These are phyloP conservation scores for Talaromyces rugulosus DNA, from an alignment of 2,329 filamentous ascomycete genomes.

Conservation along the genomic window DNA sequence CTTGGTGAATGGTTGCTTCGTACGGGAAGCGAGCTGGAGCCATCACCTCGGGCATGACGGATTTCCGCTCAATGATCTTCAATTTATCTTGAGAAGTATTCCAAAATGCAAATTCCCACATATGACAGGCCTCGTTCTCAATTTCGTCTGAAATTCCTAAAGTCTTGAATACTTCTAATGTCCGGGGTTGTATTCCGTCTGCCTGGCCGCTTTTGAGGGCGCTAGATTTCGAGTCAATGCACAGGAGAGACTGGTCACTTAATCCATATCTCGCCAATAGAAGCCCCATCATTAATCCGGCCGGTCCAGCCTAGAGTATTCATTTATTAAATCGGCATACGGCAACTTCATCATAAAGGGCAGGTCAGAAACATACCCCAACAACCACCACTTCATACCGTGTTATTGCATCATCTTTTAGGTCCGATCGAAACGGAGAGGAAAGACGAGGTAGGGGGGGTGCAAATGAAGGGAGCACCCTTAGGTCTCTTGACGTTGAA, in stretches of 20 bases:
- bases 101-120: constrained; percentile 64
- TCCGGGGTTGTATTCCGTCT: constrained; percentile 41
- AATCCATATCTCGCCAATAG: constrained; percentile 43
- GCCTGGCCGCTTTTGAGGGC: constrained; percentile 40
- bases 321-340: neutral
- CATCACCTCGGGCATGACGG: constrained; percentile 47
- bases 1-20: constrained; percentile 68
- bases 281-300: constrained; percentile 39
- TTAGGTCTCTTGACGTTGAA: constrained; percentile 22
- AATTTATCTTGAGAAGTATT: constrained; percentile 55
- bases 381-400: constrained; percentile 42
- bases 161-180: constrained; percentile 40
- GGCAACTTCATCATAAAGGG: no score
- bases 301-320: constrained; percentile 33
- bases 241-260: constrained; percentile 35
- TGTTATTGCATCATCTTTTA: constrained; percentile 15
- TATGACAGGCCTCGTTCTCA: constrained; percentile 35
- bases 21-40: constrained; percentile 69
- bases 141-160: constrained; percentile 39
- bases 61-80: constrained; percentile 55
- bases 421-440: constrained; percentile 12
- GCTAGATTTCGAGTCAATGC: constrained; percentile 38
- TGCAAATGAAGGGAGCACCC: constrained; percentile 37
- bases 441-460: constrained; percentile 34
- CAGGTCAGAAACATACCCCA: constrained; percentile 25